Evolutionary conservation across 192 early-diverging fungal species (phyloP).

Genomic region (Backusella morwellensis): DNA sequence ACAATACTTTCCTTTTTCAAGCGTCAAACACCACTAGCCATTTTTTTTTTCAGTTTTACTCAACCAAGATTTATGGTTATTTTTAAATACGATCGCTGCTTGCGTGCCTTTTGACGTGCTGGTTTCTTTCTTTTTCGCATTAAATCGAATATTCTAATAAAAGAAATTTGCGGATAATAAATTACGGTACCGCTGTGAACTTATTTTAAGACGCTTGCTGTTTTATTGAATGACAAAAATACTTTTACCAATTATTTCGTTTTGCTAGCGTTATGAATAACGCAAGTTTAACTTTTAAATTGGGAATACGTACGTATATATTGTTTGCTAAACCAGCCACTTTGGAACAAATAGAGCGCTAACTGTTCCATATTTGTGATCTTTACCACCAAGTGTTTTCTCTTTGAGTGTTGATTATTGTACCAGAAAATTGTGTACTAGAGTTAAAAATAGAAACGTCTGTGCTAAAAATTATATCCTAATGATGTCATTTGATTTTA

Average conservation of each 20-base stretch:
- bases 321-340: neutral
- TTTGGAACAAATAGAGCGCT: neutral
- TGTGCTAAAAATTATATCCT: neutral
- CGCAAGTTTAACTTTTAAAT: neutral
- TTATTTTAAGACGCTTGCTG: neutral
- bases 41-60: neutral
- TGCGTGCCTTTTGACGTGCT: neutral
- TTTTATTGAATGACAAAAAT: too few relatives aligned
- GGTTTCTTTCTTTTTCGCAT: neutral
- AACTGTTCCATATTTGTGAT: neutral
- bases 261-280: neutral
- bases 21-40: neutral
- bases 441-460: neutral
- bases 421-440: neutral
- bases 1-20: neutral
- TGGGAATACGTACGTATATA: neutral
- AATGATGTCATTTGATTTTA: neutral
- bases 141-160: neutral
- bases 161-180: neutral
- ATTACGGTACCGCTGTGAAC: neutral
- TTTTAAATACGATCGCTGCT: neutral
- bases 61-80: neutral
- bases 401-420: neutral
- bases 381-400: neutral
- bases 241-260: too few relatives aligned